phyloP scores from a whole-genome alignment of 1,284 basidiomycete species.

The Leccinum pachyderme region DNA sequence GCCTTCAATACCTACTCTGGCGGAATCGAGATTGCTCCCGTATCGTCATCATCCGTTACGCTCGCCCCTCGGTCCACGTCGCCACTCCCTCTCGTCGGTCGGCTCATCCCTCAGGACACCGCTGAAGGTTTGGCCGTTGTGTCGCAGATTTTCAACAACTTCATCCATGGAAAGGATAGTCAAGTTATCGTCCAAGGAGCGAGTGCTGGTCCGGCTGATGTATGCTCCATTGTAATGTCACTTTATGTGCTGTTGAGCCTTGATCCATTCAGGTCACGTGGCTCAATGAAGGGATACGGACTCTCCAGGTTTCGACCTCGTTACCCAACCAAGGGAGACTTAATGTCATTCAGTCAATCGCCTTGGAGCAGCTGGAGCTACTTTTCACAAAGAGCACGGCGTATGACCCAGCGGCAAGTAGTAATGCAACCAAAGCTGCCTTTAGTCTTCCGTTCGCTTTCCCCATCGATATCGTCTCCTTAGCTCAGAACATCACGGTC shows the following conservation, averaged over 20 bases:
- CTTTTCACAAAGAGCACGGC: conserved; percentile 57
- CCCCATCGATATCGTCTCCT: conserved; percentile 63
- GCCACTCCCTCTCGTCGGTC: conserved; percentile 57
- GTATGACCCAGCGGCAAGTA: conserved; percentile 59
- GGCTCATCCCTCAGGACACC: conserved; percentile 62
- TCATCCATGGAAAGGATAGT: conserved; percentile 68
- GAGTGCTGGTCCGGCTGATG: conserved; percentile 61
- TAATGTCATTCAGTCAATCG: conserved; percentile 65
- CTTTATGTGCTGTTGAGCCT: conserved; percentile 8
- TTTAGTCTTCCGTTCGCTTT: conserved; percentile 74
- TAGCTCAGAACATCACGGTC: conserved; percentile 63
- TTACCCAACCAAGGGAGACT: conserved; percentile 67
- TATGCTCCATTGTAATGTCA: conserved; percentile 29
- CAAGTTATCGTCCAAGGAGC: conserved; percentile 61
- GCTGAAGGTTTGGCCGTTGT: conserved; percentile 56
- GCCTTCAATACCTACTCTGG: conserved; percentile 60
- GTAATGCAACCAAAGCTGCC: conserved; percentile 56
- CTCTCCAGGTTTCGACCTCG: conserved; percentile 57
- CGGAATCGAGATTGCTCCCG: conserved; percentile 58
- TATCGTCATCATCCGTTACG: conserved; percentile 50
- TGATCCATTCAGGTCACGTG: conserved; percentile 53
- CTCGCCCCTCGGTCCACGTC: conserved; percentile 58
- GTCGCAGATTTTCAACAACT: conserved; percentile 71
- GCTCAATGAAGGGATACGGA: conserved; percentile 75
- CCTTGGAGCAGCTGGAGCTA: conserved; percentile 62